These are phyloP conservation scores for Penicillium janthinellum DNA, from an alignment of 2,329 filamentous ascomycete species.

Conservation along the genomic window DNA sequence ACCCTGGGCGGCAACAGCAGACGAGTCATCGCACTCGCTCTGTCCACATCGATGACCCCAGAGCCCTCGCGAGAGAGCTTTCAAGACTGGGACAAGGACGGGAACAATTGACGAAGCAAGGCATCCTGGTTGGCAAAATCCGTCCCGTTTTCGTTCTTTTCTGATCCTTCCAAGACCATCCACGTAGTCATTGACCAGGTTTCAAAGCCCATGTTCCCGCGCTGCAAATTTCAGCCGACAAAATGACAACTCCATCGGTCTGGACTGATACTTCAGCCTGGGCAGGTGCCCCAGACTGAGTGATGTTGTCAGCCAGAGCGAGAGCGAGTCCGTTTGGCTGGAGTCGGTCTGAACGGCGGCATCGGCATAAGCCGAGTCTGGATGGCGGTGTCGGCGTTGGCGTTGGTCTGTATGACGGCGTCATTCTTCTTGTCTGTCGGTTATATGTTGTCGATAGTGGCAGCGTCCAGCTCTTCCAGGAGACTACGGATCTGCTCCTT, in stretches of 20 bases:
- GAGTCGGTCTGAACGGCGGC: not conserved
- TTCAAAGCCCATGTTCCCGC: not conserved
- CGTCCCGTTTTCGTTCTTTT: not conserved
- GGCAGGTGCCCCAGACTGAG: not conserved
- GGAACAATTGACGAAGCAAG: not conserved
- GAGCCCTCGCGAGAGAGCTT: not conserved
- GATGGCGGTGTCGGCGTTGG: not conserved
- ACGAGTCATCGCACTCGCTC: not conserved
- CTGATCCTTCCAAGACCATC: not conserved
- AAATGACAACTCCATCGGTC: not conserved
- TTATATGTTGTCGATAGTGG: not conserved
- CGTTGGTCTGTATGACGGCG: not conserved
- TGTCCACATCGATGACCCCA: not conserved
- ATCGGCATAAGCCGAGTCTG: not conserved
- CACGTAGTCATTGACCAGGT: not conserved
- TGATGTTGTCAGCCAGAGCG: not conserved
- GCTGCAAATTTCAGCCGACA: not conserved
- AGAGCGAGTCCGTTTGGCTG: not conserved
- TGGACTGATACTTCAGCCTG: not conserved
- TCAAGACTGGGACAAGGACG: not conserved
- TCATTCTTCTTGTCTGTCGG: slow-evolving; percentile 2
- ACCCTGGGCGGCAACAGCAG: not conserved
- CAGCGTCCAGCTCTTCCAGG: no score
- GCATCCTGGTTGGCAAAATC: not conserved
- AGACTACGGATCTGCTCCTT: no score